These are phyloP conservation scores for Apostasia ramifera DNA, from an alignment of 106 monocot genomes.

Conservation along the genomic window DNA sequence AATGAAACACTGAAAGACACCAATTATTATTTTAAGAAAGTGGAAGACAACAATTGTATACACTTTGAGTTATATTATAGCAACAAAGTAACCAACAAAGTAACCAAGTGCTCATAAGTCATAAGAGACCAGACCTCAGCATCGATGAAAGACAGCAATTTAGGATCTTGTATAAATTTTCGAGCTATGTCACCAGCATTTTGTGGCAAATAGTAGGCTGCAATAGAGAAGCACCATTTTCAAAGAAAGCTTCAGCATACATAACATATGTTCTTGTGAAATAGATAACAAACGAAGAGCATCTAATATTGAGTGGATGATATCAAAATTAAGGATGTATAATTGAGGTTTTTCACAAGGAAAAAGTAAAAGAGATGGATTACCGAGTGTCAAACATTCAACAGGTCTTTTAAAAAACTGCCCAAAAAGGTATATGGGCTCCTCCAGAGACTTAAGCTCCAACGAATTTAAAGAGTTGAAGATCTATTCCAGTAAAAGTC, in stretches of 20 bases:
- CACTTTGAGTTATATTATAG: background rate
- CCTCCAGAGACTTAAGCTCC: constrained; percentile 96
- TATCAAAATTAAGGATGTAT: no score
- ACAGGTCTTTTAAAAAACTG: constrained; percentile 92
- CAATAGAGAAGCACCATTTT: constrained; percentile 17
- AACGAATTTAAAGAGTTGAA: constrained; percentile 90
- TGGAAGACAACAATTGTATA: background rate
- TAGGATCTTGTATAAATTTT: constrained; percentile 76
- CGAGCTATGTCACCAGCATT: constrained; percentile 95
- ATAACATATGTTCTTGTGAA: no score
- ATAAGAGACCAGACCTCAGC: constrained; percentile 64
- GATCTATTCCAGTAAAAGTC: constrained; percentile 32
- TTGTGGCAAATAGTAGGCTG: constrained; percentile 94
- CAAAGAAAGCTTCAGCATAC: background rate
- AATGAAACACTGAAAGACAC: constrained; percentile 83
- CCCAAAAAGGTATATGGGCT: constrained; percentile 94
- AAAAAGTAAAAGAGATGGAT: background rate
- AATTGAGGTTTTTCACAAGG: no score
- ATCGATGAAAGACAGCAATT: constrained; percentile 91
- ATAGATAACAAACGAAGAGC: no score
- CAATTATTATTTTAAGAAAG: constrained; percentile 3
- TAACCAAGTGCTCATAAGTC: background rate
- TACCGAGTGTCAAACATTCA: constrained; percentile 95
- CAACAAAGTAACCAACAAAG: background rate
- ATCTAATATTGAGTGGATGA: no score